Evolutionary conservation across 331 rosid genomes (phyloP).

Genomic region (Telfairia occidentalis): DNA sequence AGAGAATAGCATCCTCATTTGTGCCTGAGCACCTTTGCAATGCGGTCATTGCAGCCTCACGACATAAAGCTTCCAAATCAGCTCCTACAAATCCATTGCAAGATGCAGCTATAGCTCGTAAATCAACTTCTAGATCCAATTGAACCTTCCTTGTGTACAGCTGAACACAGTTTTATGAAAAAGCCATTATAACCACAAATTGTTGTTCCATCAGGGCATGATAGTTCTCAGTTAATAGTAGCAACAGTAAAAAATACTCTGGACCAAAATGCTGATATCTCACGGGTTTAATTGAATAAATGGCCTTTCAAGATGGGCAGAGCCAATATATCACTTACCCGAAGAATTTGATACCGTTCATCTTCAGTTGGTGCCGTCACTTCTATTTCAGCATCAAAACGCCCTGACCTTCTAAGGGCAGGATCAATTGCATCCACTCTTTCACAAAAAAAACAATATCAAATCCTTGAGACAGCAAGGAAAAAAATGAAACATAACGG

Average conservation of each 20-base stretch:
- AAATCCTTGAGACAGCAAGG: neutral
- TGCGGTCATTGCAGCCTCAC: constrained; percentile 54
- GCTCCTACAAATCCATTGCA: constrained; percentile 97
- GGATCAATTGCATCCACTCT: constrained; percentile 89
- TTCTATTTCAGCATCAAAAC: constrained; percentile 85
- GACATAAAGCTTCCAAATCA: constrained; percentile 79
- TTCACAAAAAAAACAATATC: constrained; percentile 18
- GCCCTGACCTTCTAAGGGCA: constrained; percentile 80
- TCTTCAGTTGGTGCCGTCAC: constrained; percentile 69
- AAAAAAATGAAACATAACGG: neutral
- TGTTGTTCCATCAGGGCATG: neutral
- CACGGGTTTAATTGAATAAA: constrained; percentile 14
- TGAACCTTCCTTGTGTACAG: constrained; percentile 69
- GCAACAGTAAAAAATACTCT: neutral
- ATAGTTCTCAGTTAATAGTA: neutral
- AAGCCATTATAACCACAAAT: constrained; percentile 11
- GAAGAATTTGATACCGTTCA: constrained; percentile 73
- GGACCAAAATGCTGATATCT: neutral
- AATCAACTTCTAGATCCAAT: constrained; percentile 41
- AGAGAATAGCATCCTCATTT: constrained; percentile 27
- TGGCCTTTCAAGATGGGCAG: neutral
- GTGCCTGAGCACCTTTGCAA: constrained; percentile 39
- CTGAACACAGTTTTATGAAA: constrained; percentile 27
- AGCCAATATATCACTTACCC: constrained; percentile 32
- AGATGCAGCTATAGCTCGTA: constrained; percentile 55